A percentile compares a stretch with the other conserved stretches of the same genome.
Conservation (phyloP, 176 grass and related monocot species). For the Triticum dicoccoides region DNA sequence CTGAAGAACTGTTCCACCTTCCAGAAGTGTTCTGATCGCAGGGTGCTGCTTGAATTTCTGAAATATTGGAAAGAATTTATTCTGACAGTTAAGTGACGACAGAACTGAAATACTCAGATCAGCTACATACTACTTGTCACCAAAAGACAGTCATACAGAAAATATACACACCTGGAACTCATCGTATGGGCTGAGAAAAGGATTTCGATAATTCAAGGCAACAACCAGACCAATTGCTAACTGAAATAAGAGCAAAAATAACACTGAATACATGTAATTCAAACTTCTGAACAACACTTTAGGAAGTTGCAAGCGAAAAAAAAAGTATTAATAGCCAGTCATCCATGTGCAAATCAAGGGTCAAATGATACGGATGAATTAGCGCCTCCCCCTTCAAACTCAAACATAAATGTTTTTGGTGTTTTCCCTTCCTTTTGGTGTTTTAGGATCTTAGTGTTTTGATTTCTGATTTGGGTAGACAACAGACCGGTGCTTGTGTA, state of each 20-base stretch:
- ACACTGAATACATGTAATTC: neutral
- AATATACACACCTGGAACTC: conserved; percentile 76
- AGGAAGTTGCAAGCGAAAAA: neutral
- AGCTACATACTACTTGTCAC: neutral
- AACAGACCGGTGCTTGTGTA: neutral
- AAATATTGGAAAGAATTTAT: conserved; percentile 19
- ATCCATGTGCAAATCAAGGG: neutral
- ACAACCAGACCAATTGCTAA: conserved; percentile 87
- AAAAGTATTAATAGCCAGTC: neutral
- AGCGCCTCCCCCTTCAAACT: neutral
- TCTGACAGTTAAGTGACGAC: neutral
- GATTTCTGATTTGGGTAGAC: neutral
- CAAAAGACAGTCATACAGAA: conserved; percentile 10
- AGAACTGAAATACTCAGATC: neutral
- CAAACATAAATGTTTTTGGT: neutral
- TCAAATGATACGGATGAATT: neutral
- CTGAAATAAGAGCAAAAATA: conserved; percentile 49
- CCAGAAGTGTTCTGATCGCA: conserved; percentile 64
- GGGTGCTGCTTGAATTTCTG: conserved; percentile 96
- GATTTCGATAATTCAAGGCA: conserved; percentile 89
- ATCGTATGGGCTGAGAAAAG: conserved; percentile 87
- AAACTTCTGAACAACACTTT: neutral
- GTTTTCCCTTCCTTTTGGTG: neutral
- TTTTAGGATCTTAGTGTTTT: neutral
- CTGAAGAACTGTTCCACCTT: conserved; percentile 79